Base-by-base conservation (phyloP, 495 filamentous ascomycete genomes). In the Tuber brumale region DNA sequence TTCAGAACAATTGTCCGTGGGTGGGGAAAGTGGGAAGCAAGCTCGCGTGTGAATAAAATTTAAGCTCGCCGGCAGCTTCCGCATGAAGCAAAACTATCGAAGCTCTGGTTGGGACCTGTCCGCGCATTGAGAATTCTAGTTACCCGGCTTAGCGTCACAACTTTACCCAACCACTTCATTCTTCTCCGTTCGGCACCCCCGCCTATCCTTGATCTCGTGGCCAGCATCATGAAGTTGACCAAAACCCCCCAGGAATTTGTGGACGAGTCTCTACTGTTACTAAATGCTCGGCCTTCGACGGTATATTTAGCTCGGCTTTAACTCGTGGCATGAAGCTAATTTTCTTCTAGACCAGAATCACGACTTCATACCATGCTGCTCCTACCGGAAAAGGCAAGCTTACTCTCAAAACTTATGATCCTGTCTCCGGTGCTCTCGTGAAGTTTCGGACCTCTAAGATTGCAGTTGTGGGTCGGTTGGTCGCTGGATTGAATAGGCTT, bases 361-460 rank as follows among this genome's bases (percentile, higher is more conserved):
- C 82, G 3, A 80, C 82, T 48, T 77, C 76, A 23, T 81, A 83
- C 72, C 77, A 71, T 74, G 72, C 83, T 76, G 77, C 81, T 35
- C 74, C 80, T 41, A 41, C 79, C n/a, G 75, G 76, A 71, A 85
- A 90, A 78, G 93, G 92, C 76, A 88, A 86, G 39, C 89, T 99
- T 42, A 91, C 88, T 0, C 86, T 98, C 43, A 98, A 97, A 86
- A 97, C 94, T 23, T 99, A 89, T 87, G 94, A 97, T 84, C 93
- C 95, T 0, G 84, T 84, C 42, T 90, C 91, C 19, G 95, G 95
- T 78, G 89, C 89, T 70, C 90, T 91, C 74, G 88, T 99, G 46
- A 97, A 97, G 85, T 99, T 97, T 86, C 88, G 89, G 82, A 97
- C 95, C 27, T 90, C 92, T 84, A 97, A 96, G 81, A 91, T 90